phyloP scores from a whole-genome alignment of 139 green algal genomes.

The Micromonas pusilla region DNA sequence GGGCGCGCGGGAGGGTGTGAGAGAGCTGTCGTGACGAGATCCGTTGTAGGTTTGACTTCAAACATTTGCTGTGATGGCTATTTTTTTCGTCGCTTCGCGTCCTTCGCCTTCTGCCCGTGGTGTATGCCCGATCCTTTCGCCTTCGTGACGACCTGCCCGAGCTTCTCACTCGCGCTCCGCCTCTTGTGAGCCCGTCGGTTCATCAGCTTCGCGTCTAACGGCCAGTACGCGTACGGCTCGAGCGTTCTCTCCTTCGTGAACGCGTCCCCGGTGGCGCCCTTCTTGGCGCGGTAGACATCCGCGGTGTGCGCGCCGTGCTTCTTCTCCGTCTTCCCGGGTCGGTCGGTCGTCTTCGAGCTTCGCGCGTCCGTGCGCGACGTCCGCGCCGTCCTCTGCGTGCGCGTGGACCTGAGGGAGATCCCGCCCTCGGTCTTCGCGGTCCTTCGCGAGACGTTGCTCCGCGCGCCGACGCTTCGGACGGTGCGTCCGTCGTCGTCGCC shows the following conservation, averaged over 20 bases:
- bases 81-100: background rate
- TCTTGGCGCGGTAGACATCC: constrained; percentile 40
- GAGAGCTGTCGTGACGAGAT: background rate
- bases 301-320: constrained; percentile 31
- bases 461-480: background rate
- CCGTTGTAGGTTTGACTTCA: constrained; percentile 2
- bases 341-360: background rate
- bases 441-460: background rate
- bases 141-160: constrained; percentile 49
- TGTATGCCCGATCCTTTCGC: constrained; percentile 35
- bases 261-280: constrained; percentile 49
- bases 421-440: background rate
- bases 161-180: constrained; percentile 39
- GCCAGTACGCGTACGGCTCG: constrained; percentile 98
- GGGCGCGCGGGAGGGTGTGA: background rate
- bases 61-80: background rate
- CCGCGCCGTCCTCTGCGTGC: background rate
- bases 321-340: constrained; percentile 38
- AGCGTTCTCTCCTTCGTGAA: constrained; percentile 40
- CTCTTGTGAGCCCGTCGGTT: constrained; percentile 66
- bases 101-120: background rate
- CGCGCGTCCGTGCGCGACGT: background rate
- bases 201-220: constrained; percentile 88
- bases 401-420: background rate
- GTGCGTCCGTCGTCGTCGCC: constrained; percentile 20